phyloP scores from a whole-genome alignment of 2,329 filamentous ascomycete genomes.

The Phoma sp. region DNA sequence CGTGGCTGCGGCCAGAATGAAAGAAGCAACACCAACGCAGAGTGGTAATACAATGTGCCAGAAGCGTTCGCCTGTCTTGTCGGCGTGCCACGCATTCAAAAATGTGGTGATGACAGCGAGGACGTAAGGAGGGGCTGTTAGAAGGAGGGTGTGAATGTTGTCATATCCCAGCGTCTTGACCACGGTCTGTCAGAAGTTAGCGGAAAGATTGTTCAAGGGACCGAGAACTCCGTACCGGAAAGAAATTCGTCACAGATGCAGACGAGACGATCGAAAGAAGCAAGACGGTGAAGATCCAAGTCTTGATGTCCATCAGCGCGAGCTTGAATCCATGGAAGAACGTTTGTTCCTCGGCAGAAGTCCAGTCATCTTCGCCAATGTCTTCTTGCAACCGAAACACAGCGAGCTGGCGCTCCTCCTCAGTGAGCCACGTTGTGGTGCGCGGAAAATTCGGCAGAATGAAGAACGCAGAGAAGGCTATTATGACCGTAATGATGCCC shows the following conservation, averaged over 20 bases:
- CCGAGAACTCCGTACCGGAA: slow-evolving; percentile 53
- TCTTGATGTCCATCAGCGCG: slow-evolving; percentile 48
- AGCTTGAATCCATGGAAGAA: slow-evolving; percentile 50
- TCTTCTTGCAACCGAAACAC: slow-evolving; percentile 47
- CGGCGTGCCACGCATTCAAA: slow-evolving; percentile 72
- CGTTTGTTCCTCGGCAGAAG: slow-evolving; percentile 41
- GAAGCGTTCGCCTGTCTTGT: slow-evolving; percentile 73
- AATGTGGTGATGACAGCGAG: slow-evolving; percentile 66
- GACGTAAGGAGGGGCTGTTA: slow-evolving; percentile 52
- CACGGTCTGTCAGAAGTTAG: slow-evolving; percentile 45
- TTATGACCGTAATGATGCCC: slow-evolving; percentile 66
- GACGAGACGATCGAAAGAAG: slow-evolving; percentile 50
- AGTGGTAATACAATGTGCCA: slow-evolving; percentile 70
- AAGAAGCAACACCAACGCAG: slow-evolving; percentile 65
- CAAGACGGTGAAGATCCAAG: slow-evolving; percentile 49
- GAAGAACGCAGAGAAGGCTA: slow-evolving; percentile 64
- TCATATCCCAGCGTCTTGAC: slow-evolving; percentile 66
- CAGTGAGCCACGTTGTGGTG: slow-evolving; percentile 48
- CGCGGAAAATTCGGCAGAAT: slow-evolving; percentile 72
- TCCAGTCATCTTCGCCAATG: slow-evolving; percentile 50
- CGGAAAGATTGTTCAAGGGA: background rate
- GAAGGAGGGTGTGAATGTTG: slow-evolving; percentile 58
- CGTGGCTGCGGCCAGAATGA: slow-evolving; percentile 71
- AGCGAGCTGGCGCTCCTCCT: slow-evolving; percentile 48
- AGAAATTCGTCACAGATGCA: slow-evolving; percentile 56